Evolutionary conservation across 2,329 filamentous ascomycete species (phyloP).

Genomic region (Incumbomyces lentus): DNA sequence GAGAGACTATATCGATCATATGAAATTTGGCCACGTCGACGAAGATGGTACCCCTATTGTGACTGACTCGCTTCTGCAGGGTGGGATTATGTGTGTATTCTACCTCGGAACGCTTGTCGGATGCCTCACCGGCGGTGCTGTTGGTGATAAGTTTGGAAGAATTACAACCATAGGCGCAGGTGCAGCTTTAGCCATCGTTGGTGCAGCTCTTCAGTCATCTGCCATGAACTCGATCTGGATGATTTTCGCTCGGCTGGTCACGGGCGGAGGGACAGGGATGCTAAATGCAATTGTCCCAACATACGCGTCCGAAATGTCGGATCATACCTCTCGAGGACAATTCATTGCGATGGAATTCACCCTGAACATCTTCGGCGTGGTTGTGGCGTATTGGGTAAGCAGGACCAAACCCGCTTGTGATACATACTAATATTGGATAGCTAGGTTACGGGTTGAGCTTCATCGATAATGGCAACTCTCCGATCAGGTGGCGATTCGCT

Average conservation of each 20-base stretch:
- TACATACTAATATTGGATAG: neutral
- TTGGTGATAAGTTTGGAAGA: constrained; percentile 53
- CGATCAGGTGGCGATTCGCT: constrained; percentile 58
- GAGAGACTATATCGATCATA: constrained; percentile 52
- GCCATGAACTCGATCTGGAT: constrained; percentile 58
- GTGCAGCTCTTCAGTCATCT: constrained; percentile 54
- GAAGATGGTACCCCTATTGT: constrained; percentile 41
- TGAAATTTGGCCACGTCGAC: constrained; percentile 54
- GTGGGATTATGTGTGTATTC: constrained; percentile 50
- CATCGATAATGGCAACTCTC: constrained; percentile 49
- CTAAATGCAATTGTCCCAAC: constrained; percentile 61
- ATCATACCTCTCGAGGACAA: constrained; percentile 56
- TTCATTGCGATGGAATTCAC: constrained; percentile 66
- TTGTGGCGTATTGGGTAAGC: constrained; percentile 21
- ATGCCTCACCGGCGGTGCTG: constrained; percentile 51
- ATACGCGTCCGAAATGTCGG: constrained; percentile 60
- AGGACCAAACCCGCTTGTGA: no score
- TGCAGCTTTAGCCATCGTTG: constrained; percentile 47
- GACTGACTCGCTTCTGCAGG: constrained; percentile 51
- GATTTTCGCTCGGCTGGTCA: constrained; percentile 54
- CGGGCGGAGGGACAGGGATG: constrained; percentile 59
- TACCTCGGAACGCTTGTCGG: constrained; percentile 56
- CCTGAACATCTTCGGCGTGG: constrained; percentile 47
- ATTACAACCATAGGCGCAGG: constrained; percentile 55
- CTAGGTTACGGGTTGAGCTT: constrained; percentile 44